These are phyloP conservation scores for Starmerella floricola DNA, from an alignment of 805 yeast genomes.

Conservation along the genomic window DNA sequence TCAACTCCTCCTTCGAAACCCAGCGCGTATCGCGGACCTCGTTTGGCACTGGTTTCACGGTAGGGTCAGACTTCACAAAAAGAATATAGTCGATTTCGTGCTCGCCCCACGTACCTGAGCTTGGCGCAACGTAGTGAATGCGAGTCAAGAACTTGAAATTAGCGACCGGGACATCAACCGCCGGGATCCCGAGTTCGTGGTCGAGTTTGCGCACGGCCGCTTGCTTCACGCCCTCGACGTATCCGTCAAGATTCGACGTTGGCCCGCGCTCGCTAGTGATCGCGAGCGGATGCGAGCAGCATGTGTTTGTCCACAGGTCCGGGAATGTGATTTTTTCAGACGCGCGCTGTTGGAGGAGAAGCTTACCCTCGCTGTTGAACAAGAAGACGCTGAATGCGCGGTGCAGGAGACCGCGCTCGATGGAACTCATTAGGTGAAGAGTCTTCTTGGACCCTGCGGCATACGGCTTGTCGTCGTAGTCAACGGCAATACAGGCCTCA, in stretches of 20 bases:
- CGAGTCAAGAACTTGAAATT: conserved; percentile 76
- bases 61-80: conserved; percentile 49
- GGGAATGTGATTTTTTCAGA: conserved; percentile 95
- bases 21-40: conserved; percentile 76
- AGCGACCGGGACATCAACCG: conserved; percentile 46
- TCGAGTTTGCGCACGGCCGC: conserved; percentile 89
- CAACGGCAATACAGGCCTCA: conserved; percentile 88
- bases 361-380: conserved; percentile 62
- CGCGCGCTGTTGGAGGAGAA: conserved; percentile 89
- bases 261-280: conserved; percentile 66
- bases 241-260: conserved; percentile 37
- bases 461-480: conserved; percentile 71
- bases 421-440: conserved; percentile 72
- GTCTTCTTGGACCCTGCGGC: conserved; percentile 92
- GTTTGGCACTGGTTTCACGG: conserved; percentile 48
- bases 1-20: conserved; percentile 56
- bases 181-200: conserved; percentile 81
- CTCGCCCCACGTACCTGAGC: conserved; percentile 84
- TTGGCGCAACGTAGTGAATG: conserved; percentile 82
- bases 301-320: conserved; percentile 95
- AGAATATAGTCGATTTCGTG: conserved; percentile 94
- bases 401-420: conserved; percentile 75
- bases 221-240: conserved; percentile 63
- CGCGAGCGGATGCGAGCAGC: conserved; percentile 95
- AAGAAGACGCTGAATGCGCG: conserved; percentile 94